Evolutionary conservation across 129 eudicot species (phyloP), one percentile per base, ranked within the genome.

Genomic region (Dittrichia graveolens): DNA sequence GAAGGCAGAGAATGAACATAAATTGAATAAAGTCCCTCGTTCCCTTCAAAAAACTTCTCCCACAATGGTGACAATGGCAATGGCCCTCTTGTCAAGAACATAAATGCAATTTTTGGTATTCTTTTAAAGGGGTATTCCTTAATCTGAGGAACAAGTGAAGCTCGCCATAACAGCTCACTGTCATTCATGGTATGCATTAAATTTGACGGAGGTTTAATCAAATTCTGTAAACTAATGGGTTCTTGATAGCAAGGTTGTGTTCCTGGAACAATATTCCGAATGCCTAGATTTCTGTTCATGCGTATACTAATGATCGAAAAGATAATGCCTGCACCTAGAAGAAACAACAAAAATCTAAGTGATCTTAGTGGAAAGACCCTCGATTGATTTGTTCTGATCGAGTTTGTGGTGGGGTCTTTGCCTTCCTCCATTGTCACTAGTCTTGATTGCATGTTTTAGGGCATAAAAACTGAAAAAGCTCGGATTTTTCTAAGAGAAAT

Each of bases 51-150:
- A 59, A 82, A 93, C 87, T 65, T 87, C 56, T 93, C 96, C 98
- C 98, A 93, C 80, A 93, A 72, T 7, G 91, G 95, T 2, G 91
- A 76, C 72, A 93, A 7, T 8, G 98, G 98, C 73, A 93, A 76
- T 9, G 95, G 95, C 38, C 96, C 96, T 81, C 95, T 81, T 6
- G 96, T 77, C 82, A 94, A 87, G 82, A 94, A 88, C 99, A 94
- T 90, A 78, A 94, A 94, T 4, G 97, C 97, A 65, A 94, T 70
- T 60, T 90, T 90, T 3, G 85, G 91, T 58, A 65, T 72, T 78
- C 95, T 74, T 69, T 86, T 81, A 41, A 84, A 90, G 2, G 96
- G 98, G 77, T 87, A 93, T 40, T 75, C 79, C 73, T 82, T 79
- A 18, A 85, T 87, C 66, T 65, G 80, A 50, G 96, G 92, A 48